phyloP scores from a whole-genome alignment of 2,329 filamentous ascomycete genomes.

The Fusarium miscanthi region DNA sequence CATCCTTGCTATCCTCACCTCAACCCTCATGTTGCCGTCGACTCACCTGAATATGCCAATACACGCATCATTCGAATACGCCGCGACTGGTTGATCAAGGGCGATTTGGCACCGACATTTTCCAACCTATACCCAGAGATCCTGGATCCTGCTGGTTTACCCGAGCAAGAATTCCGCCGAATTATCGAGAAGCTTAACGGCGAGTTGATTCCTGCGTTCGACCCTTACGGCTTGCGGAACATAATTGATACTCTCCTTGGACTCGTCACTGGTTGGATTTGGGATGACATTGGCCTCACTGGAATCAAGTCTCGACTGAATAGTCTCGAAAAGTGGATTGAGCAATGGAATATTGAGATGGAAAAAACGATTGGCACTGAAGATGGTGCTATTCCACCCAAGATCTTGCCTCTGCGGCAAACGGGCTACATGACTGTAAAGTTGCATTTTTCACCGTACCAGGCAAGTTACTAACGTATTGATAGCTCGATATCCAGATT shows the following conservation, averaged over 20 bases:
- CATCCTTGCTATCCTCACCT: conserved; percentile 95
- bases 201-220: conserved; percentile 80
- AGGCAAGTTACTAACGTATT: conserved; percentile 16
- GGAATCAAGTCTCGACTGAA: conserved; percentile 77
- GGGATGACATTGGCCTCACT: conserved; percentile 88
- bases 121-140: conserved; percentile 98
- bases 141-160: conserved; percentile 82
- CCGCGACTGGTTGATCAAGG: conserved; percentile 89
- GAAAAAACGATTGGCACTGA: conserved; percentile 65
- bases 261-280: conserved; percentile 89
- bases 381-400: conserved; percentile 67
- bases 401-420: conserved; percentile 79
- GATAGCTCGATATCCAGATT: conserved; percentile 81
- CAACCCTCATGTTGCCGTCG: conserved; percentile 87
- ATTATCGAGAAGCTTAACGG: conserved; percentile 86
- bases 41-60: conserved; percentile 77
- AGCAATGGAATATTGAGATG: conserved; percentile 84
- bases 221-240: conserved; percentile 80
- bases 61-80: conserved; percentile 93
- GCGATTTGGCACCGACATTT: conserved; percentile 91
- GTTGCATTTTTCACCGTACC: conserved; percentile 42
- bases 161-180: conserved; percentile 86
- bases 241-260: conserved; percentile 84
- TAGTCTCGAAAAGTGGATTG: conserved; percentile 81
- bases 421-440: conserved; percentile 88